Evolutionary conservation across 176 grass and related monocot species (phyloP), one percentile per base, ranked within the genome.

Genomic region (Secale cereale): DNA sequence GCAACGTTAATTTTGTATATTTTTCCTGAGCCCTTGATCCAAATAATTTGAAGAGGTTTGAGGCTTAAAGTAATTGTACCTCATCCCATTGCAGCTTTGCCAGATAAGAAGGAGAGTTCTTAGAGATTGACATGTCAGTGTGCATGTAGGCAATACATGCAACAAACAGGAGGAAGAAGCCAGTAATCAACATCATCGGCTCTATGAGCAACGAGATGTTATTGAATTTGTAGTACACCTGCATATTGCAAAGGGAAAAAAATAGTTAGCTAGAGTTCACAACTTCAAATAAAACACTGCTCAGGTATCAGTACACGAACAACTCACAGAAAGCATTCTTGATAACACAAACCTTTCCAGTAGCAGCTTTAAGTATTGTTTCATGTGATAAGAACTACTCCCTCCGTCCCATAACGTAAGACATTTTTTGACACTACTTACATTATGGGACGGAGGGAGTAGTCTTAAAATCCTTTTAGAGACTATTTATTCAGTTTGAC

Each of bases 201-300:
- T 99, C 97, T 74, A 56, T 87, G 66, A 99, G 82, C 74, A 99
- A 78, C 27, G 97, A 96, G 39, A 99, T 35, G 77, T 86, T 96
- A 73, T 85, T 96, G 84, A 99, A 99, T 72, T 80, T 88, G 83
- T 99, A 99, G 80, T 92, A 89, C 76, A 99, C 97, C 97, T 99
- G 87, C 54, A 90, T 50, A 86, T 78, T 88, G 27, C 40, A 87
- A 89, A 80, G 15, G 63, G 43, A 71, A 76, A 59, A 8, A 83
- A 79, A 78, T 33, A 83, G 20, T 78, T 72, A 46, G 62, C 14
- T 7, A 65, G 11, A 43, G 59, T 76, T 87, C 61, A 59, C 52
- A 80, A 28, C 6, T 80, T 87, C 29, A 59, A 52, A 80, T 59
- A 41, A 39, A 68, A 43, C 74, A 43, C 46, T 36, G 65, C 32